Evolutionary conservation across 164 flowering plant genomes (phyloP), one percentile per base, ranked within the genome.

Genomic region (Echeveria elegans): DNA sequence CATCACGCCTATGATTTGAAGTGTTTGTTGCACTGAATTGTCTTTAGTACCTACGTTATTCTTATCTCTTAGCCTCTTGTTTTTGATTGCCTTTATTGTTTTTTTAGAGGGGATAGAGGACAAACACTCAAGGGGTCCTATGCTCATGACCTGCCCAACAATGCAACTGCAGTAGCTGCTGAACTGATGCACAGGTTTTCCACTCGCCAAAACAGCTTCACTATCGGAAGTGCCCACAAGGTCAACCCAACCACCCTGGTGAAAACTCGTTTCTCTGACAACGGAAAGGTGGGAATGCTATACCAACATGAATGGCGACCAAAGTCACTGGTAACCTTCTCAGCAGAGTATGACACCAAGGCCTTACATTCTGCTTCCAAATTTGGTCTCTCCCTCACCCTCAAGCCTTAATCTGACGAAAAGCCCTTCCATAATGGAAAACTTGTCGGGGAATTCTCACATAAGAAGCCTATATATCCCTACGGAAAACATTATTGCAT

Each of bases 121-220:
- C 73, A 83, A 74, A 69, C 86, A 16, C 53, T 89, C 74, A 88
- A 83, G 79, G 86, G 82, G 28, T 88, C 96, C 16, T 89, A 86
- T 41, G 34, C 79, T 40, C 96, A 89, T 65, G 60, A 52, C 2
- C 79, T 89, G 68, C 85, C 90, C 19, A n/a, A 66, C 30, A 73
- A 63, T 40, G 79, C 80, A 47, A 73, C 82, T 48, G 72, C 84
- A 15, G 79, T 89, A 71, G 96, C 83, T 64, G 89, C 92, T 50
- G 96, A 89, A 71, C 74, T 89, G 85, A 81, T 74, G 6, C 93
- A 88, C 70, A 79, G 82, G 47, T 73, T 88, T 38, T 78, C 87
- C 26, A 76, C 77, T 38, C 68, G 69, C 23, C 77, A 80, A 45
- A 88, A 86, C 76, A 80, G 78, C 64, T 86, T 89, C 67, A 80